Evolutionary conservation across 108 stramenopile species (phyloP).

Genomic region (Schizochytrium sp.): DNA sequence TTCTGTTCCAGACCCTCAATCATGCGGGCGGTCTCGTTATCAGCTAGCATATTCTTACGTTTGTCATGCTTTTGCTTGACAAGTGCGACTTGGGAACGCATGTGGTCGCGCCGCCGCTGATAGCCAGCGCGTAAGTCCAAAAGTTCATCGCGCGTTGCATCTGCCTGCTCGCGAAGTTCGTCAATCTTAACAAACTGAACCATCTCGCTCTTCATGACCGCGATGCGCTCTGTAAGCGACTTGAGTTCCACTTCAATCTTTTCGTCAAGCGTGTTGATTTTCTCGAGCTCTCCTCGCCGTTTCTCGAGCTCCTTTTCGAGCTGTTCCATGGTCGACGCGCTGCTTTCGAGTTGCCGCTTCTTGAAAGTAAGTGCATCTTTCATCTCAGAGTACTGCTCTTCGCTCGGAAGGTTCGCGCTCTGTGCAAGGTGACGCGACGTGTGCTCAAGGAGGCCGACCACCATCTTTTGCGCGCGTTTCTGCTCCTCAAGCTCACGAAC

Average conservation of each 20-base stretch:
- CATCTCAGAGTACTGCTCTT: conserved; percentile 38
- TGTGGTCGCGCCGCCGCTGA: conserved; percentile 31
- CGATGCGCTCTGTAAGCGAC: conserved; percentile 43
- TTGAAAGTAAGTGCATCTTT: conserved; percentile 44
- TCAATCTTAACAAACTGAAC: conserved; percentile 47
- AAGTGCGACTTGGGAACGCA: conserved; percentile 37
- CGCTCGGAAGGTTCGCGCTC: conserved; percentile 33
- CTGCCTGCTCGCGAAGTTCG: conserved; percentile 33
- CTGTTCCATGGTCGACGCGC: conserved; percentile 43
- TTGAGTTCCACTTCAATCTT: conserved; percentile 41
- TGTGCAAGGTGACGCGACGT: conserved; percentile 43
- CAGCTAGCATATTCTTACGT: background rate
- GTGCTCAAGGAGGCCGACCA: conserved; percentile 57
- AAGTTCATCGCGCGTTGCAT: conserved; percentile 36
- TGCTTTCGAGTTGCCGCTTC: conserved; percentile 48
- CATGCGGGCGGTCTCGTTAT: conserved; percentile 22
- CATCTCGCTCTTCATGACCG: conserved; percentile 44
- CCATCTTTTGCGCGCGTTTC: conserved; percentile 25
- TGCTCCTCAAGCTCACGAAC: conserved; percentile 33
- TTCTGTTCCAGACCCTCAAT: conserved; percentile 38
- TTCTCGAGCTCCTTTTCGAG: conserved; percentile 45
- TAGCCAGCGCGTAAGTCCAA: conserved; percentile 28
- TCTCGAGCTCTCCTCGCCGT: conserved; percentile 50
- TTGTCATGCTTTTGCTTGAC: conserved; percentile 10
- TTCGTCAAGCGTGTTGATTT: conserved; percentile 40